A percentile compares a stretch with the other conserved stretches of the same genome.
Evolutionary conservation across 2,329 filamentous ascomycete genomes (phyloP).

Genomic region (Fonsecaea multimorphosa): DNA sequence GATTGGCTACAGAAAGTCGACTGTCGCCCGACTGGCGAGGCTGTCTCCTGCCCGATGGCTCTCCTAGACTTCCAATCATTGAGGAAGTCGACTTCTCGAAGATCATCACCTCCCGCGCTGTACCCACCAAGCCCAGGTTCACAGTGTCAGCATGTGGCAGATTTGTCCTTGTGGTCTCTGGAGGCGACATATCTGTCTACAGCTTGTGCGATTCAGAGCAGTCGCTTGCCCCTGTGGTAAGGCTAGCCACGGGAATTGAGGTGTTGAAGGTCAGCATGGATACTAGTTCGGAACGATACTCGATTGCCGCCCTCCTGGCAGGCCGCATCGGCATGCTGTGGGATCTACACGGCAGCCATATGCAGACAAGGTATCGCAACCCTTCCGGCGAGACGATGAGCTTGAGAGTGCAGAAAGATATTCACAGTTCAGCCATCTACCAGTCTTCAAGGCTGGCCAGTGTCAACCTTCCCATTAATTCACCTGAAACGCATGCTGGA

Average conservation of each 20-base stretch:
- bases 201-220: slow-evolving; percentile 44
- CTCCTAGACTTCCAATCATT: slow-evolving; percentile 19
- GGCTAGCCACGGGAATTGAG: slow-evolving; percentile 62
- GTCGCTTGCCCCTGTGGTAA: slow-evolving; percentile 56
- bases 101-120: slow-evolving; percentile 34
- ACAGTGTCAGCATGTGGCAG: slow-evolving; percentile 64
- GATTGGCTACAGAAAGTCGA: slow-evolving; percentile 58
- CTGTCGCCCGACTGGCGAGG: slow-evolving; percentile 51
- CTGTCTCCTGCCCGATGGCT: slow-evolving; percentile 44
- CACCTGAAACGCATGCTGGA: slow-evolving; percentile 9
- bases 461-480: slow-evolving; percentile 16
- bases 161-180: slow-evolving; percentile 63
- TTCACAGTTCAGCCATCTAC: slow-evolving; percentile 20
- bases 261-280: slow-evolving; percentile 69
- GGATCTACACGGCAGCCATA: slow-evolving; percentile 50
- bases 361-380: slow-evolving; percentile 37
- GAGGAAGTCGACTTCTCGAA: slow-evolving; percentile 35
- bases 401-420: slow-evolving; percentile 28
- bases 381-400: slow-evolving; percentile 36
- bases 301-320: slow-evolving; percentile 65
- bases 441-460: slow-evolving; percentile 2
- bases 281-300: slow-evolving; percentile 60
- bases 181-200: slow-evolving; percentile 64
- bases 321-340: slow-evolving; percentile 67
- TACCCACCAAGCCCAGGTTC: slow-evolving; percentile 45